A percentile compares a stretch with the other conserved stretches of the same genome.
These are phyloP conservation scores for Rhizoclosmatium globosum DNA, from an alignment of 192 early-diverging fungal genomes.

Conservation along the genomic window DNA sequence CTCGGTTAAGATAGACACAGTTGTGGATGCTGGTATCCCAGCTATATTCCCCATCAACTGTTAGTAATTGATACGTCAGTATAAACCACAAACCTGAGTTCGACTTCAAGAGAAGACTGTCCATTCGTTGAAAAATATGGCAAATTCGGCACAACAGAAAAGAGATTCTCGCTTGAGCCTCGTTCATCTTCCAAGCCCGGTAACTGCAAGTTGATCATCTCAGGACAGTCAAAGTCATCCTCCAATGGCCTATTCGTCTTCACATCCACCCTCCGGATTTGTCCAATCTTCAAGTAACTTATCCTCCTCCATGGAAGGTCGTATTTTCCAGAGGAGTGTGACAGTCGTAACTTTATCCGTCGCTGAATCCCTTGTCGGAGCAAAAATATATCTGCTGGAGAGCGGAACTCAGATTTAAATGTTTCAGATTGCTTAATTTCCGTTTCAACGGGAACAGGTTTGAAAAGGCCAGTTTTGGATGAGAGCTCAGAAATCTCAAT, in stretches of 20 bases:
- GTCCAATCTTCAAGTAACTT: conserved; percentile 34
- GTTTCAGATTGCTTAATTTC: conserved; percentile 14
- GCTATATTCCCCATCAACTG: no score
- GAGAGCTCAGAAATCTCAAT: conserved; percentile 51
- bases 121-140: conserved; percentile 39
- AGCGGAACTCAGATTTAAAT: conserved; percentile 33
- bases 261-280: conserved; percentile 30
- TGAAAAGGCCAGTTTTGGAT: conserved; percentile 41
- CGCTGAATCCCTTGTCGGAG: conserved; percentile 53
- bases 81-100: background rate
- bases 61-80: no score
- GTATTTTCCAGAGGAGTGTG: conserved; percentile 40
- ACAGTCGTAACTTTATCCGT: conserved; percentile 36
- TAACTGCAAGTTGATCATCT: conserved; percentile 38
- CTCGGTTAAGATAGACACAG: conserved; percentile 35
- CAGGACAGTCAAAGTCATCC: conserved; percentile 16
- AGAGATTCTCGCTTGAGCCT: background rate
- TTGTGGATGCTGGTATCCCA: conserved; percentile 48
- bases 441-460: conserved; percentile 44
- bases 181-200: conserved; percentile 25
- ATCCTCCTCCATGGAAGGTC: conserved; percentile 43
- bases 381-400: conserved; percentile 42
- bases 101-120: conserved; percentile 38
- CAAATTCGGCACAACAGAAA: background rate
- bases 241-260: conserved; percentile 34